phyloP scores from a whole-genome alignment of 345 rosid species.

The Excoecaria agallocha region DNA sequence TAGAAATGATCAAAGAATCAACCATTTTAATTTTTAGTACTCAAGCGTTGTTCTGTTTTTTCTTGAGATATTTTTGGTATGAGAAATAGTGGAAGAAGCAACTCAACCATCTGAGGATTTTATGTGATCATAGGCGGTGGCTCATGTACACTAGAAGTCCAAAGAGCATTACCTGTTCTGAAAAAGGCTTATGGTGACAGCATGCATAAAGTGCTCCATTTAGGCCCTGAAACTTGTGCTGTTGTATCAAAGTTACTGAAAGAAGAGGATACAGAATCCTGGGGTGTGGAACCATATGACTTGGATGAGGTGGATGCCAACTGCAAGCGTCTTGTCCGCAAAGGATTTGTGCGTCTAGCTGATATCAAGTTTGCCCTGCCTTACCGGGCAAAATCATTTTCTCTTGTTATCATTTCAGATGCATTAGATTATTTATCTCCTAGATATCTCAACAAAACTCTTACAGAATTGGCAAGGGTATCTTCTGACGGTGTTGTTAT shows the following conservation, averaged over 20 bases:
- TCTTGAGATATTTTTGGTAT: background rate
- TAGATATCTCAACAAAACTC: slow-evolving; percentile 85
- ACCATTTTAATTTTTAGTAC: background rate
- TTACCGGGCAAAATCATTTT: slow-evolving; percentile 82
- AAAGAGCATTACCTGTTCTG: slow-evolving; percentile 70
- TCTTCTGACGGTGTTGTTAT: slow-evolving; percentile 71
- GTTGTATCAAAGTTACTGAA: slow-evolving; percentile 74
- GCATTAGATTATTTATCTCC: slow-evolving; percentile 92
- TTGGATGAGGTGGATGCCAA: slow-evolving; percentile 80
- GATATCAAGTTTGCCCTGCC: slow-evolving; percentile 93
- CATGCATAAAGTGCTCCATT: slow-evolving; percentile 89
- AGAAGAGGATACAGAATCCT: slow-evolving; percentile 90
- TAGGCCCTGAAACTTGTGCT: slow-evolving; percentile 94
- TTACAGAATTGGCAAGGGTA: slow-evolving; percentile 87
- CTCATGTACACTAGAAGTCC: slow-evolving; percentile 82
- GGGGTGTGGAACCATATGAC: slow-evolving; percentile 99
- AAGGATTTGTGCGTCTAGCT: slow-evolving; percentile 86
- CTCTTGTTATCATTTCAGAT: slow-evolving; percentile 90
- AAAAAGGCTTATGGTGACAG: slow-evolving; percentile 85
- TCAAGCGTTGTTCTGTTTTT: background rate
- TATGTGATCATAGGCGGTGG: slow-evolving; percentile 50
- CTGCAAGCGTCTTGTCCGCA: slow-evolving; percentile 79
- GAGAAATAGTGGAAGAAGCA: background rate
- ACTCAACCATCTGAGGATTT: slow-evolving; percentile 8
- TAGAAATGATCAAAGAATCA: background rate